These are phyloP conservation scores for Ophiorrhiza pumila DNA, from an alignment of 257 asterid species.

Conservation along the genomic window DNA sequence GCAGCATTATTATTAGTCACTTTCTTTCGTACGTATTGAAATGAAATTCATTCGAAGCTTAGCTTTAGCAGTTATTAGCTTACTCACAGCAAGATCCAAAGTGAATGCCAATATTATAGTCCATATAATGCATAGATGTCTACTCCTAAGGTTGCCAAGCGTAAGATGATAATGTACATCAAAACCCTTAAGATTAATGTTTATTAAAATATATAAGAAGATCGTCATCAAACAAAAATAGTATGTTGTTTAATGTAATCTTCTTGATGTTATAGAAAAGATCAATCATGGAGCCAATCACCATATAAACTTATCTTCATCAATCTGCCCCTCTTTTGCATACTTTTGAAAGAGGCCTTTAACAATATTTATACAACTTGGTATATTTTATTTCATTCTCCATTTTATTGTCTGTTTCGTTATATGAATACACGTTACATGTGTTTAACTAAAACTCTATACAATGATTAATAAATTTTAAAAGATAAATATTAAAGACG, in stretches of 20 bases:
- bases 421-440: no score
- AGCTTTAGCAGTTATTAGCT: neutral
- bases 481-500: no score
- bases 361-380: no score
- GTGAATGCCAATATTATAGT: neutral
- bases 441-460: no score
- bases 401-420: no score
- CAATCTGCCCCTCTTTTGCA: neutral
- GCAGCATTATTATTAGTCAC: neutral
- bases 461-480: no score
- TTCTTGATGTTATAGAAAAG: neutral
- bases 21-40: neutral
- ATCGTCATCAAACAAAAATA: slow-evolving; percentile 6
- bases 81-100: neutral
- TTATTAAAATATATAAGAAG: neutral
- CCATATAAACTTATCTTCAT: neutral
- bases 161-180: neutral
- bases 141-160: neutral
- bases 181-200: neutral
- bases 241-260: neutral
- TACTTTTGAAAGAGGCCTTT: neutral
- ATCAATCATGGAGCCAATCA: neutral
- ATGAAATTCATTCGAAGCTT: neutral
- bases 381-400: no score
- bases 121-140: neutral